phyloP scores from a whole-genome alignment of 202 grass and related monocot species.

The Setaria italica region DNA sequence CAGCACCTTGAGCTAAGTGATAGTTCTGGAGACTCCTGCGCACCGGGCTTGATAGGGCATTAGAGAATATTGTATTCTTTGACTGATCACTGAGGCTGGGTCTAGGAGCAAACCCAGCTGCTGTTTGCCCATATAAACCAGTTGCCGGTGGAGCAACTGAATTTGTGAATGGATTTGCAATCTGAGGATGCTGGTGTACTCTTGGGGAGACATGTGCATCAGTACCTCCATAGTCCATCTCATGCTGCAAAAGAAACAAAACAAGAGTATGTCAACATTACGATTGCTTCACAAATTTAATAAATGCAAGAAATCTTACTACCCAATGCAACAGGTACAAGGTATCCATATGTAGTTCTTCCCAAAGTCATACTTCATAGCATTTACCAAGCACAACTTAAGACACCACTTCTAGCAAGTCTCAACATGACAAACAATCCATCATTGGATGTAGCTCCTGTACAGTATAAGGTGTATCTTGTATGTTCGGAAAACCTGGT shows the following conservation, averaged over 20 bases:
- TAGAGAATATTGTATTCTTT: slow-evolving; percentile 82
- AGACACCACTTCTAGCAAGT: slow-evolving; percentile 9
- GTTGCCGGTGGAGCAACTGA: slow-evolving; percentile 40
- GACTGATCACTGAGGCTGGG: slow-evolving; percentile 64
- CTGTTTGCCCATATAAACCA: slow-evolving; percentile 49
- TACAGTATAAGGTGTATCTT: slow-evolving; percentile 1
- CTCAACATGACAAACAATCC: not conserved
- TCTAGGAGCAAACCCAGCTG: slow-evolving; percentile 54
- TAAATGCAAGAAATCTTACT: slow-evolving; percentile 22
- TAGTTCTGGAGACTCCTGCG: slow-evolving; percentile 79
- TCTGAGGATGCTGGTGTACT: slow-evolving; percentile 57
- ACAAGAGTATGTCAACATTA: slow-evolving; percentile 22
- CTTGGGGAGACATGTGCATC: slow-evolving; percentile 69
- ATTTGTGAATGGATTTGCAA: slow-evolving; percentile 59
- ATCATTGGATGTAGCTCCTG: not conserved
- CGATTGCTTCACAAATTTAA: slow-evolving; percentile 9
- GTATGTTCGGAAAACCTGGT: slow-evolving; percentile 4
- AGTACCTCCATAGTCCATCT: slow-evolving; percentile 79
- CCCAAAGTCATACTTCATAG: slow-evolving; percentile 35
- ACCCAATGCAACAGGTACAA: slow-evolving; percentile 29
- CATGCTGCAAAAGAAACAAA: slow-evolving; percentile 68
- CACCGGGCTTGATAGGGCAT: slow-evolving; percentile 81
- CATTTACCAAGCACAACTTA: slow-evolving; percentile 30
- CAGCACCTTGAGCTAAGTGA: slow-evolving; percentile 67
- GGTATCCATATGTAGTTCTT: not conserved